Evolutionary conservation across 2,329 filamentous ascomycete species (phyloP).

Genomic region (Colletotrichum tropicale): DNA sequence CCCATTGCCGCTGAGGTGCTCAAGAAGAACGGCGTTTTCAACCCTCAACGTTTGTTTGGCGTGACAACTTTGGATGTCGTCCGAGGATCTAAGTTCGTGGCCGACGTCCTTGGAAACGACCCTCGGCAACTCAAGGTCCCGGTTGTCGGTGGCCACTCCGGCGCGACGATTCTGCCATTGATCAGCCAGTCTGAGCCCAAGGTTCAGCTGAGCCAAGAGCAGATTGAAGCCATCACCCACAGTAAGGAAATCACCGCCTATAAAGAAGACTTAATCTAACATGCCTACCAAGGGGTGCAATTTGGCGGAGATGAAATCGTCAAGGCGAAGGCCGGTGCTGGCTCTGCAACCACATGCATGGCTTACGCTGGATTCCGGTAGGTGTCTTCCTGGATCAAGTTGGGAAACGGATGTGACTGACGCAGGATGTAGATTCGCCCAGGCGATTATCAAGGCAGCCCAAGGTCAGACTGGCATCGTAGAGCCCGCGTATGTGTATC

Average conservation of each 20-base stretch:
- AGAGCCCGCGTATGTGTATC: slow-evolving; percentile 61
- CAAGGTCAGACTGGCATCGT: slow-evolving; percentile 75
- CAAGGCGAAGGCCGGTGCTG: slow-evolving; percentile 83
- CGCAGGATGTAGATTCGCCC: slow-evolving; percentile 44
- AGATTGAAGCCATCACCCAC: slow-evolving; percentile 61
- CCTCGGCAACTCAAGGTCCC: slow-evolving; percentile 74
- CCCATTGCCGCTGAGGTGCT: slow-evolving; percentile 79
- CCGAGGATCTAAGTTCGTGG: slow-evolving; percentile 76
- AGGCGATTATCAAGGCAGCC: slow-evolving; percentile 74
- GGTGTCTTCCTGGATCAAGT: background rate
- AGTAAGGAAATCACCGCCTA: slow-evolving; percentile 26
- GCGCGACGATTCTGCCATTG: slow-evolving; percentile 78
- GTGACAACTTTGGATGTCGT: slow-evolving; percentile 83
- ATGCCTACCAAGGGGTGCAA: slow-evolving; percentile 58
- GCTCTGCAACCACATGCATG: slow-evolving; percentile 86
- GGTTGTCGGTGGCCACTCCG: slow-evolving; percentile 79
- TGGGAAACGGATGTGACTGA: background rate
- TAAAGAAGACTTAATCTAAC: background rate
- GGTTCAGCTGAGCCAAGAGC: slow-evolving; percentile 61
- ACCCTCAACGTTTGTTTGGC: slow-evolving; percentile 81
- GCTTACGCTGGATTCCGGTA: slow-evolving; percentile 62
- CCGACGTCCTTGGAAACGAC: slow-evolving; percentile 58
- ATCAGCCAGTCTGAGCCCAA: slow-evolving; percentile 73
- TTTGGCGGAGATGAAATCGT: slow-evolving; percentile 86
- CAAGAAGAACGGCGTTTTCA: slow-evolving; percentile 76